Evolutionary conservation across 768 basidiomycete genomes (phyloP), one percentile per base, ranked within the genome.

Genomic region (Leccinum obscurum): DNA sequence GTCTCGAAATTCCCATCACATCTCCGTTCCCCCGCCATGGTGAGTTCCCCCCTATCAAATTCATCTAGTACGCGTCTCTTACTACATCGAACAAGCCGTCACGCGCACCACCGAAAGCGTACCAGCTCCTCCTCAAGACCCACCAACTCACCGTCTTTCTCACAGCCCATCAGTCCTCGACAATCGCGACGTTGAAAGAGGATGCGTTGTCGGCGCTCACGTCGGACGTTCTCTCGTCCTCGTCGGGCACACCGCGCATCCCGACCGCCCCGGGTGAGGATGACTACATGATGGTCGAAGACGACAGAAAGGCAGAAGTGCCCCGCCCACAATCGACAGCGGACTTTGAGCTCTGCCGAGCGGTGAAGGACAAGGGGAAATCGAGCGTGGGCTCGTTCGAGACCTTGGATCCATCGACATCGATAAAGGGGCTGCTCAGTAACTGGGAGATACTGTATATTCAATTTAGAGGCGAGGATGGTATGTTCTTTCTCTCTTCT

Each of bases 361-460:
- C 76, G 7, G 66, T 79, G 46, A 83, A 79, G 62, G 83, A 84
- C 58, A 81, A 79, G 70, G 85, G 83, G 6, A 77, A 69, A 44
- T 64, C 75, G 9, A 83, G 77, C 10, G 79, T 79, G 24, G 51
- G 59, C 2, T 57, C 63, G 22, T 90, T 85, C 70, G 84, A 86
- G 56, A 68, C 77, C 2, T 69, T 92, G 56, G 70, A 77, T 15
- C 66, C 68, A 22, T 77, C 71, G 61, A 71, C 70, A 52, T 65
- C 83, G 50, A 78, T 84, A 49, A 84, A 84, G 48, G 80, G 79
- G 55, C 74, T 79, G 4, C 72, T 90, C 54, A 68, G 71, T 2
- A 85, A 84, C 56, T 93, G 89, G 87, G 90, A 91, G 44, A 74
- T 73, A 14, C 61, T 92, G 20, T 91, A 84, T 65, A 67, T 93